Base-by-base conservation (phyloP, 768 basidiomycete genomes). In the Mycena vitilis region DNA sequence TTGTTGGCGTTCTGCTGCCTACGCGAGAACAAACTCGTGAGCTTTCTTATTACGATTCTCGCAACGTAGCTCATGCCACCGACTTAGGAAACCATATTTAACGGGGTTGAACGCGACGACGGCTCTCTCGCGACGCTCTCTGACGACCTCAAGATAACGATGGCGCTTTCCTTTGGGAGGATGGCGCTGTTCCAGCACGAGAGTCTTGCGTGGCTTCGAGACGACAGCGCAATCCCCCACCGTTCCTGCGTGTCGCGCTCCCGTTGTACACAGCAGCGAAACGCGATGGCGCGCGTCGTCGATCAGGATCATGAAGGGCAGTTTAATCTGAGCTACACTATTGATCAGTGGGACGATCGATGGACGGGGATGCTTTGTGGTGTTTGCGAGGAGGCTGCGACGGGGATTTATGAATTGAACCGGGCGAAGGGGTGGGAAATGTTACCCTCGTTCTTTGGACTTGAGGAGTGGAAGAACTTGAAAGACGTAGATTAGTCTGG, bases 401-500 rank as follows among this genome's bases (percentile, higher is more conserved):
- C 10, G 34, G 42, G 16, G 2, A 18, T 30, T 34, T 68, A 49
- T 23, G 45, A 68, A 13, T 20, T 6, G 7, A 22, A 42, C 15
- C 47, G 67, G 10, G 48, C 37, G 40, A 30, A 54, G 13, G 60
- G 45, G 7, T 68, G 60, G 67, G 25, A 56, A 38, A 10, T 58
- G 13, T 42, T 68, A 25, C 67, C 61, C 6, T 30, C 51, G 10
- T 68, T 63, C 40, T 68, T 68, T 36, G 61, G 66, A 38, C 60
- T 68, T 10, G 30, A 54, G 5, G 53, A 45, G 15, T 68, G 67
- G 67, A 48, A 63, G 38, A 56, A 52, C 10, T 57, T 68, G 60
- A 52, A 56, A 12, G 61, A 68, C 36, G 34, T 49, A 49, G 53
- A 55, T 34, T 55, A 54, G 22, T 47, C 16, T 54, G 3, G 40